Conservation (phyloP, 805 yeast genomes). For the Metschnikowia gelsemii region DNA sequence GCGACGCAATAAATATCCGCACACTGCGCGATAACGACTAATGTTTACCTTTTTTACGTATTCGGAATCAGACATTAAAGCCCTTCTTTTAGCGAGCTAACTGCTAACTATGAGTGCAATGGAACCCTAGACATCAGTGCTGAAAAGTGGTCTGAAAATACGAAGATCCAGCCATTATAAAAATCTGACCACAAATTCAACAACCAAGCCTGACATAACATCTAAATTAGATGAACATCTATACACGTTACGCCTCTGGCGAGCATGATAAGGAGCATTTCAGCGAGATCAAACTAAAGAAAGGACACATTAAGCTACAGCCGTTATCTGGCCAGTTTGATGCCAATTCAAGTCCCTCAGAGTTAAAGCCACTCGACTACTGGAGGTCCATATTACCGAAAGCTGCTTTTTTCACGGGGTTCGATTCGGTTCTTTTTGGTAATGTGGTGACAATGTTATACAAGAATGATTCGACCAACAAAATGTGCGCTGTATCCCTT, state of each 20-base stretch:
- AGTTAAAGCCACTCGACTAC: slow-evolving; percentile 7
- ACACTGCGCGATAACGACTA: too few species aligned
- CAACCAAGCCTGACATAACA: background rate
- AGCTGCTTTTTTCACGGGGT: slow-evolving; percentile 54
- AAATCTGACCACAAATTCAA: background rate
- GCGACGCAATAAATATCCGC: too few species aligned
- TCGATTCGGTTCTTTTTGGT: slow-evolving; percentile 46
- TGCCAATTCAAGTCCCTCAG: slow-evolving; percentile 3
- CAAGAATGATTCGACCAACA: slow-evolving; percentile 44
- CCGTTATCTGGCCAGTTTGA: slow-evolving; percentile 32
- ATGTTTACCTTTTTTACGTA: too few species aligned
- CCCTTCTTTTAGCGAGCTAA: too few species aligned
- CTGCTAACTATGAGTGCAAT: too few species aligned
- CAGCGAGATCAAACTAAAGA: slow-evolving; percentile 6
- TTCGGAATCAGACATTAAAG: too few species aligned
- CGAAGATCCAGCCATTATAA: background rate
- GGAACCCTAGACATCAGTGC: too few species aligned
- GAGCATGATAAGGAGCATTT: slow-evolving; percentile 29
- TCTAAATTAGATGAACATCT: slow-evolving; percentile 31
- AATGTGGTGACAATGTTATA: slow-evolving; percentile 50
- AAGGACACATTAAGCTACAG: slow-evolving; percentile 21
- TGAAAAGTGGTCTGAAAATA: background rate
- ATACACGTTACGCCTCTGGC: slow-evolving; percentile 39
- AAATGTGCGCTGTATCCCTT: slow-evolving; percentile 53
- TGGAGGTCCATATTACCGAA: slow-evolving; percentile 47